phyloP scores from a whole-genome alignment of 2,329 filamentous ascomycete genomes.

The Microascus cirrosus region DNA sequence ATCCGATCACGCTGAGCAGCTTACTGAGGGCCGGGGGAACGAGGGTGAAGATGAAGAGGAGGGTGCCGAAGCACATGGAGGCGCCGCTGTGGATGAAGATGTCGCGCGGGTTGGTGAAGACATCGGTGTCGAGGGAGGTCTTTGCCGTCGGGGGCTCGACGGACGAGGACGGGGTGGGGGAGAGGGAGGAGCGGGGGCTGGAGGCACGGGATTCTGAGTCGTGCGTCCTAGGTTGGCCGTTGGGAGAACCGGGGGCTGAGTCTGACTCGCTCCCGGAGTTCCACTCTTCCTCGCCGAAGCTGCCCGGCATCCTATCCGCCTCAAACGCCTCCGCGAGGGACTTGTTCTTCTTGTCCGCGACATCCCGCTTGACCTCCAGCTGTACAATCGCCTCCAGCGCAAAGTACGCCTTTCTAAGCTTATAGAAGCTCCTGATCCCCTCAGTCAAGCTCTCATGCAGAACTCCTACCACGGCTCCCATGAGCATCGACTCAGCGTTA shows the following conservation, averaged over 20 bases:
- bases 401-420: conserved; percentile 77
- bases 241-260: background rate
- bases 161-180: background rate
- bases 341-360: background rate
- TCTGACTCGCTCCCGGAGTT: background rate
- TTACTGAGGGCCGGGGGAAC: conserved; percentile 85
- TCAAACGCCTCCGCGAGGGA: background rate
- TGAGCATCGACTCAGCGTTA: conserved; percentile 75
- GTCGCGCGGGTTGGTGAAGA: conserved; percentile 58
- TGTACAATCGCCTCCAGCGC: conserved; percentile 71
- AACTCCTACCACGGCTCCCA: conserved; percentile 79
- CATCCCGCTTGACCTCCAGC: conserved; percentile 46
- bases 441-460: conserved; percentile 90
- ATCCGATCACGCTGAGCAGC: conserved; percentile 79
- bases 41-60: conserved; percentile 82
- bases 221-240: background rate
- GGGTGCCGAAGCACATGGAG: conserved; percentile 80
- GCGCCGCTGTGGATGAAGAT: conserved; percentile 81
- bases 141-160: background rate
- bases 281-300: conserved; percentile 1
- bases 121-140: conserved; percentile 6
- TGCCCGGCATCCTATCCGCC: conserved; percentile 3
- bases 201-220: background rate
- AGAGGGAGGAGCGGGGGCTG: background rate
- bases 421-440: conserved; percentile 84